Conservation (phyloP, 768 basidiomycete genomes). For the Podaxis sp. region DNA sequence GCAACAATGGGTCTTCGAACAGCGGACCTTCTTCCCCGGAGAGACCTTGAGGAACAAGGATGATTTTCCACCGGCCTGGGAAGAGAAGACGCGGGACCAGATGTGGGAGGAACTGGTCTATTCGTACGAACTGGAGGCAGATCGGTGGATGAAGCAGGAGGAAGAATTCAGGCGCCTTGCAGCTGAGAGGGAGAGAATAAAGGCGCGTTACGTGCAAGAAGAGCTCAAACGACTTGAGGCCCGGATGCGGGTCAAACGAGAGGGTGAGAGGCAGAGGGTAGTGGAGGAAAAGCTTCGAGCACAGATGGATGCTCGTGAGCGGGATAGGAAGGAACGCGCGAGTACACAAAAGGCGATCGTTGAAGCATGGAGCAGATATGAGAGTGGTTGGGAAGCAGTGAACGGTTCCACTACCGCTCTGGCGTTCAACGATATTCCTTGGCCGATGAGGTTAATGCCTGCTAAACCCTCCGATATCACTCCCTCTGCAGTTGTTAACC, state of each 20-base stretch:
- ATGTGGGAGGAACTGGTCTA: slow-evolving; percentile 55
- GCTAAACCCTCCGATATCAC: slow-evolving; percentile 46
- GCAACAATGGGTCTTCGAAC: slow-evolving; percentile 64
- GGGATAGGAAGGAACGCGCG: slow-evolving; percentile 40
- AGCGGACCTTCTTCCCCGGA: slow-evolving; percentile 40
- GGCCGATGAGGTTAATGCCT: slow-evolving; percentile 58
- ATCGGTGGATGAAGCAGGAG: slow-evolving; percentile 52
- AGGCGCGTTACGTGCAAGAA: slow-evolving; percentile 44
- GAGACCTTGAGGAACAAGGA: slow-evolving; percentile 19
- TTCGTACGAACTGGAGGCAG: slow-evolving; percentile 48
- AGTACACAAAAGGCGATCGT: slow-evolving; percentile 42
- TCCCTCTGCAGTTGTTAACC: slow-evolving; percentile 49
- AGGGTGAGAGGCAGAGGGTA: slow-evolving; percentile 44
- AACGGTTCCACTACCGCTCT: slow-evolving; percentile 43
- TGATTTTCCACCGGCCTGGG: slow-evolving; percentile 11
- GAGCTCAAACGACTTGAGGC: slow-evolving; percentile 55
- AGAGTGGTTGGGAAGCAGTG: slow-evolving; percentile 61
- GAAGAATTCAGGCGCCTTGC: slow-evolving; percentile 43
- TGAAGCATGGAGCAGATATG: slow-evolving; percentile 64
- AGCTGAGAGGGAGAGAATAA: slow-evolving; percentile 45
- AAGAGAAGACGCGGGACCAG: slow-evolving; percentile 28
- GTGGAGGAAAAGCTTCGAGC: slow-evolving; percentile 46
- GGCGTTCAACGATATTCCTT: slow-evolving; percentile 64
- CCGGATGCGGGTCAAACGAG: slow-evolving; percentile 47
- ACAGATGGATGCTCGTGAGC: slow-evolving; percentile 37